Evolutionary conservation across 352 stramenopile species (phyloP).

Genomic region (Pythium scleroteichum): DNA sequence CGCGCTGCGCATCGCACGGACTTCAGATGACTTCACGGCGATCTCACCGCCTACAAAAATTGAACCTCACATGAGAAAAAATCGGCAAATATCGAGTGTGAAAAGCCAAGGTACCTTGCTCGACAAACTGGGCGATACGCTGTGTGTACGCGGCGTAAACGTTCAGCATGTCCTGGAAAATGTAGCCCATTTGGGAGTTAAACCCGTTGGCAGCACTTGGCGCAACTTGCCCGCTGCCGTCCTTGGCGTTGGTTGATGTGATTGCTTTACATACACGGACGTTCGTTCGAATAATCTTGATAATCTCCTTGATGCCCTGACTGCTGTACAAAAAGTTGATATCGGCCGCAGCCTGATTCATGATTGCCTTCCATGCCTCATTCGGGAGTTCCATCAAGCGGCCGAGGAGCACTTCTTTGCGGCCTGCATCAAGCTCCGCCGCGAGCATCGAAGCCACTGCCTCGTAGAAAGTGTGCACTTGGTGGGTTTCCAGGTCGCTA

Average conservation of each 20-base stretch:
- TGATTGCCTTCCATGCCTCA: constrained; percentile 87
- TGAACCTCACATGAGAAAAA: background rate
- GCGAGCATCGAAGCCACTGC: constrained; percentile 92
- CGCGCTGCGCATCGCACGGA: constrained; percentile 92
- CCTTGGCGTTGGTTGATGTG: constrained; percentile 26
- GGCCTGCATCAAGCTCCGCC: constrained; percentile 66
- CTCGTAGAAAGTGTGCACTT: constrained; percentile 99
- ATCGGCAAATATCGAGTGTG: background rate
- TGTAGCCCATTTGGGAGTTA: constrained; percentile 96
- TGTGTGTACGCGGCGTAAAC: constrained; percentile 99
- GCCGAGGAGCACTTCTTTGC: constrained; percentile 91
- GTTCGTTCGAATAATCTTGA: constrained; percentile 99
- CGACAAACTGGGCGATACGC: constrained; percentile 91
- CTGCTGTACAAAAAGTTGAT: constrained; percentile 81
- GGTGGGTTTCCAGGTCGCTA: constrained; percentile 97
- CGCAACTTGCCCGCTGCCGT: constrained; percentile 22
- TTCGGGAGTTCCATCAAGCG: constrained; percentile 97
- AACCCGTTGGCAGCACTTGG: constrained; percentile 90
- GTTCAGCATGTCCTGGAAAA: constrained; percentile 99
- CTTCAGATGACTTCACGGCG: constrained; percentile 93
- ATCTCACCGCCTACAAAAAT: constrained; percentile 79
- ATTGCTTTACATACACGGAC: constrained; percentile 95
- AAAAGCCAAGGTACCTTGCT: constrained; percentile 39
- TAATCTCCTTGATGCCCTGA: constrained; percentile 89
- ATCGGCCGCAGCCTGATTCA: constrained; percentile 72